phyloP scores from a whole-genome alignment of 1,139 yeast genomes.

The Nadsonia commutata region DNA sequence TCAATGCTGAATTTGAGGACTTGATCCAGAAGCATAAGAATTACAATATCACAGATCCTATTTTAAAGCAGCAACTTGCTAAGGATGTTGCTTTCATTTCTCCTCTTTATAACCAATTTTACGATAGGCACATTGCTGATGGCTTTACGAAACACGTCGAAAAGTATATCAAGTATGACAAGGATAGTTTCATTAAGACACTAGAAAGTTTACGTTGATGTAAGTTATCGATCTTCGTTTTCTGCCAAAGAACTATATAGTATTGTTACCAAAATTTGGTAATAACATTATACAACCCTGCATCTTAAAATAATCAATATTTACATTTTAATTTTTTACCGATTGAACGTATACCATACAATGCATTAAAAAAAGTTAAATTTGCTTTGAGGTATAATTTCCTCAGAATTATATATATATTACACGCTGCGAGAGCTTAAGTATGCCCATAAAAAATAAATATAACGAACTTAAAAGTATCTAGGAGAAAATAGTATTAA shows the following conservation, averaged over 20 bases:
- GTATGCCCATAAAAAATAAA: slow-evolving; percentile 1
- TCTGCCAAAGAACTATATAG: too few species aligned
- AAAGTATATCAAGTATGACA: slow-evolving; percentile 64
- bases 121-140: slow-evolving; percentile 57
- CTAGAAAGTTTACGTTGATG: slow-evolving; percentile 23
- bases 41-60: slow-evolving; percentile 52
- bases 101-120: slow-evolving; percentile 74
- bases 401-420: too few species aligned
- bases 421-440: too few species aligned
- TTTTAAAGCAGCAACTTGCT: slow-evolving; percentile 43
- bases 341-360: too few species aligned
- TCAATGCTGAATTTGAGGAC: slow-evolving; percentile 73
- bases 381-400: too few species aligned
- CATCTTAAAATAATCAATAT: too few species aligned
- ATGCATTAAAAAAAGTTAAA: too few species aligned
- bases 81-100: slow-evolving; percentile 60
- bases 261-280: too few species aligned
- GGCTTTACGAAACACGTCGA: slow-evolving; percentile 58
- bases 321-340: too few species aligned
- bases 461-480: not conserved
- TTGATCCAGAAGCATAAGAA: slow-evolving; percentile 49
- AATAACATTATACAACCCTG: too few species aligned
- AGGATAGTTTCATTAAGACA: slow-evolving; percentile 39
- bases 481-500: not conserved
- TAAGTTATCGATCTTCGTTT: too few species aligned